phyloP scores from a whole-genome alignment of 2,329 filamentous ascomycete genomes.

The Diplodia intermedia region DNA sequence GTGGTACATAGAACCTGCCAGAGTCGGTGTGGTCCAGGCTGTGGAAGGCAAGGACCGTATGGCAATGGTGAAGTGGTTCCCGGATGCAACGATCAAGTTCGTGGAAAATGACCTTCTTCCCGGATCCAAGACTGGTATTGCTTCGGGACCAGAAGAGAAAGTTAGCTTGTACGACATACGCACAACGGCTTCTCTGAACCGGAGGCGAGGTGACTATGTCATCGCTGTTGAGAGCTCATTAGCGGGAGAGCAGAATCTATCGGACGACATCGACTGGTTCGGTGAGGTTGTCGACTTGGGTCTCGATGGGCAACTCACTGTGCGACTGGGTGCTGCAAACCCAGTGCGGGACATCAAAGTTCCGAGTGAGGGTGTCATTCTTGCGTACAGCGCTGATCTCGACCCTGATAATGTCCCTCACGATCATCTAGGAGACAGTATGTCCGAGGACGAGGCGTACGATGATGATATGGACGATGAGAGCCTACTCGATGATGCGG shows the following conservation, averaged over 20 bases:
- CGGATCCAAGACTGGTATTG: slow-evolving; percentile 46
- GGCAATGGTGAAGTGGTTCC: slow-evolving; percentile 63
- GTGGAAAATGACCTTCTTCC: slow-evolving; percentile 50
- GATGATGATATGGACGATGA: slow-evolving; percentile 35
- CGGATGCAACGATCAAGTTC: slow-evolving; percentile 41
- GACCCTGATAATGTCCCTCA: slow-evolving; percentile 42
- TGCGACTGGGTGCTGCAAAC: slow-evolving; percentile 60
- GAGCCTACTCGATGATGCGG: slow-evolving; percentile 34
- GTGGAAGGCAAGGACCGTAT: slow-evolving; percentile 64
- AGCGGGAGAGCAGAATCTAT: neutral
- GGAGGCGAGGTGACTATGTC: slow-evolving; percentile 61
- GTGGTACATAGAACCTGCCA: slow-evolving; percentile 52
- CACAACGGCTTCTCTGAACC: slow-evolving; percentile 57
- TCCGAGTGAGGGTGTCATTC: slow-evolving; percentile 55
- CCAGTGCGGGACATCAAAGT: slow-evolving; percentile 59
- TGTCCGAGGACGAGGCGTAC: slow-evolving; percentile 36
- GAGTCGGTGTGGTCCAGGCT: slow-evolving; percentile 63
- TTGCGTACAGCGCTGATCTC: slow-evolving; percentile 56
- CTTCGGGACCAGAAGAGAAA: slow-evolving; percentile 56
- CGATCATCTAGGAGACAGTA: slow-evolving; percentile 14
- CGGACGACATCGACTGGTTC: slow-evolving; percentile 56
- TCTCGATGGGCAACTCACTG: slow-evolving; percentile 59
- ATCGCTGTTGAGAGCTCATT: slow-evolving; percentile 46
- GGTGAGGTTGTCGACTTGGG: slow-evolving; percentile 64
- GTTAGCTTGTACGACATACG: slow-evolving; percentile 66